Evolutionary conservation across 2,329 filamentous ascomycete genomes (phyloP), one percentile per base, ranked within the genome.

Genomic region (Neurospora sp.): DNA sequence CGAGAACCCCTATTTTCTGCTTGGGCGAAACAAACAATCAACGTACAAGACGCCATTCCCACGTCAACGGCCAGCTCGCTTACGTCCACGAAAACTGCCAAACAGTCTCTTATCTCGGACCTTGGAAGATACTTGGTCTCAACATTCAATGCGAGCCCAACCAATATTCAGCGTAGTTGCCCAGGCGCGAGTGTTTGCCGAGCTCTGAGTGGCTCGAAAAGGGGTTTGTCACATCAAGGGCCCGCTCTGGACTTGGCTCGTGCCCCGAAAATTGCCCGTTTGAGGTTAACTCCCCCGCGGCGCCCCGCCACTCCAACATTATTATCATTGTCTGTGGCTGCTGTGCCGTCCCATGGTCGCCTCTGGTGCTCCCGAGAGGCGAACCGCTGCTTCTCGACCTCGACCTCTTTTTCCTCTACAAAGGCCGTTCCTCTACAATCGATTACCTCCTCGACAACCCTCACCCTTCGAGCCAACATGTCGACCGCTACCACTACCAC

Each of bases 401-500:
- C 23, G 23, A 62, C 28, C 23, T 6, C 28, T 33, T 23, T 15
- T 6, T 15, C 43, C 19, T 62, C 8, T 62, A 62, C 52, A 62
- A 62, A 62, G 52, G 28, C 52, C 15, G 52, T 62, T 15, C 33
- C 52, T 33, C 28, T 33, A 33, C 28, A 33, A 7, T 36, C 52
- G 52, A 33, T 62, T 36, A 9, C 23, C 9, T 4, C 28, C 52
- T 62, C 52, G 52, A 62, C 13, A 62, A 62, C 23, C 17, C 8
- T 36, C 15, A 33, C 13, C 28, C 28, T 62, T 15, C 28, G 28
- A 17, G 52, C 52, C 68, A 69, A 69, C 36, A 80, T 79, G 78
- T 76, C 80, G 33, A 78, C 78, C 46, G 77, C 79, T 33, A 77
- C 81, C 13, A 84, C 81, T n/a, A 79, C 82, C 38, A 84, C 84